Evolutionary conservation across 441 rosid species (phyloP).

Genomic region (Lepidium campestre): DNA sequence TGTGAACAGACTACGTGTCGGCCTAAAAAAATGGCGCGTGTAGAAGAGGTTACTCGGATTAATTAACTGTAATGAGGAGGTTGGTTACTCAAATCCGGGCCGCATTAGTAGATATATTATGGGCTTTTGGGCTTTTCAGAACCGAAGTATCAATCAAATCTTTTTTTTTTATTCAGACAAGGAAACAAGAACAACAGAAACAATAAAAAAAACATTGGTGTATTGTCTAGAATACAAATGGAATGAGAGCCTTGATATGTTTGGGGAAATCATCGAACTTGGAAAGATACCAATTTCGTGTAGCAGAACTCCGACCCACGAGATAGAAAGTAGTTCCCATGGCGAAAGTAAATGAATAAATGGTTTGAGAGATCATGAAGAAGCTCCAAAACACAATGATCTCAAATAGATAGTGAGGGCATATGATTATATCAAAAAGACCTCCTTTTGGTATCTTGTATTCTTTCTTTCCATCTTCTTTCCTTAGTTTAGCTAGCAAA

Average conservation of each 20-base stretch:
- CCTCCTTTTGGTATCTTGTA: conserved; percentile 73
- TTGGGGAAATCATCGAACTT: conserved; percentile 61
- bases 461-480: conserved; percentile 30
- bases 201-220: background rate
- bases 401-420: conserved; percentile 82
- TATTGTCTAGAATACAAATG: conserved; percentile 41
- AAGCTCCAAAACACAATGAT: conserved; percentile 50
- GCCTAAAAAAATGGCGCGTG: too few relatives aligned
- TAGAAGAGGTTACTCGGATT: too few relatives aligned
- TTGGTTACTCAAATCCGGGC: too few relatives aligned
- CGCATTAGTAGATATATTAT: too few relatives aligned
- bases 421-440: conserved; percentile 45
- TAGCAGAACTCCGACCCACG: conserved; percentile 52
- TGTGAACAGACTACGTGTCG: too few relatives aligned
- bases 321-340: conserved; percentile 42
- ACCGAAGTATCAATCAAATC: too few relatives aligned
- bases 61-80: too few relatives aligned
- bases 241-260: conserved; percentile 46
- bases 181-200: background rate
- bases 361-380: conserved; percentile 52
- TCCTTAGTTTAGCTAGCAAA: conserved; percentile 54
- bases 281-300: conserved; percentile 65
- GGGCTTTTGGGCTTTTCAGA: too few relatives aligned
- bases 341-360: conserved; percentile 31
- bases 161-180: background rate